Percentiles rank a stretch among this genome's conserved stretches.
phyloP scores from a whole-genome alignment of 176 grass and related monocot genomes.

The Zizania latifolia region DNA sequence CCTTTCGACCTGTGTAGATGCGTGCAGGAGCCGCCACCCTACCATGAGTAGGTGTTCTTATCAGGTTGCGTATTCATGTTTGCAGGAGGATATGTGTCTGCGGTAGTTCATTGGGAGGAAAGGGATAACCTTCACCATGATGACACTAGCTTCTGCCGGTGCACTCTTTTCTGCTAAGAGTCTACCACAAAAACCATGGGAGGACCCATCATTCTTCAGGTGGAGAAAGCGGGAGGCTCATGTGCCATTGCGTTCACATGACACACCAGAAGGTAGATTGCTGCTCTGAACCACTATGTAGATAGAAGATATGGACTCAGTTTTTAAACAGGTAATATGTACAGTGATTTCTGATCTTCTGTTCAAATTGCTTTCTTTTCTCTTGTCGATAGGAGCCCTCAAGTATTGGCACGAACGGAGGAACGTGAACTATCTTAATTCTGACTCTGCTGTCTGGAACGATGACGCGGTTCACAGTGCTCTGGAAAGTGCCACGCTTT shows the following conservation, averaged over 20 bases:
- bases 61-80: not conserved
- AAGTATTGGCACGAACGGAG: constrained; percentile 87
- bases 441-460: constrained; percentile 68
- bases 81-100: constrained; percentile 16
- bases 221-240: constrained; percentile 92
- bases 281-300: not conserved
- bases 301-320: not conserved
- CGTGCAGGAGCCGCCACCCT: not conserved
- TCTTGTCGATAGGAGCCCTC: constrained; percentile 48
- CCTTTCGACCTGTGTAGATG: not conserved
- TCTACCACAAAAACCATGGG: constrained; percentile 55
- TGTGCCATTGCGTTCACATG: constrained; percentile 75
- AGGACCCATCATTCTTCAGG: constrained; percentile 86
- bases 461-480: constrained; percentile 53
- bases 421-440: constrained; percentile 52
- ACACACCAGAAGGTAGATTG: constrained; percentile 62
- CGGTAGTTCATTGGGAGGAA: constrained; percentile 2
- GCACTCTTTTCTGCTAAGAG: constrained; percentile 25
- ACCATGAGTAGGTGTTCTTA: not conserved
- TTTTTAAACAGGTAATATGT: not conserved
- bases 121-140: constrained; percentile 9
- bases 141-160: constrained; percentile 40
- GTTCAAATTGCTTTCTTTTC: not conserved
- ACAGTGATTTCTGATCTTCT: not conserved
- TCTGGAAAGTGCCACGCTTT: constrained; percentile 60